Evolutionary conservation across 805 yeast genomes (phyloP), one percentile per base, ranked within the genome.

Genomic region (Saccharomycopsis schoenii): DNA sequence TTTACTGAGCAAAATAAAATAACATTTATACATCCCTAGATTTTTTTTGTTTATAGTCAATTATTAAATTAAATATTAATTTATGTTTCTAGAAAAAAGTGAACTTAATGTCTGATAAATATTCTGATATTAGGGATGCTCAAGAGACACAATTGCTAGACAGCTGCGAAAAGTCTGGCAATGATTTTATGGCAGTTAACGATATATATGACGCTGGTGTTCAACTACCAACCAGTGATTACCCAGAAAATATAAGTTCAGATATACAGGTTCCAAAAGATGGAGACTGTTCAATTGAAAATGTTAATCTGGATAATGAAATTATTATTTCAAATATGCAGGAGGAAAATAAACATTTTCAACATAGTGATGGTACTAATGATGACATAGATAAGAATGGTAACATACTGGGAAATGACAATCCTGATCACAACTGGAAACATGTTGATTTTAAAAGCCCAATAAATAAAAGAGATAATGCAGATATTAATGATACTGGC

Each of bases 391-490:
- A 24, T 11, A 37, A 37, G 4, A 37, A 9, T 37, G 41, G 15
- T 4, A n/a, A 12, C 4, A 56, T 63, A 61, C n/a, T 42, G 41
- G 56, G 21, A 56, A 51, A 61, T 52, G 59, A 64, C 55, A 47
- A 63, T 47, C 34, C 6, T 3, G 58, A 64, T 34, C 67, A 64
- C 3, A 66, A 55, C 6, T 29, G 3, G 34, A 29, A 29, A 6
- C 34, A 29, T 21, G 67, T 59, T 24, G 68, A 58, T 8, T 71
- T 67, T 25, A 72, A 71, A 5, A 47, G 10, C 2, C 80, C 74
- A 1, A 80, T 73, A 1, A 77, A 74, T 3, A 79, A 74, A 15
- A 80, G 75, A 2, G 79, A 73, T 8, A 77, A 74, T 4, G 80
- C 75, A 12, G 79, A 73, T 5, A 84, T 79, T 36, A 79, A 78